phyloP scores from a whole-genome alignment of 2,329 filamentous ascomycete genomes.

The Acrocalymma vagum region DNA sequence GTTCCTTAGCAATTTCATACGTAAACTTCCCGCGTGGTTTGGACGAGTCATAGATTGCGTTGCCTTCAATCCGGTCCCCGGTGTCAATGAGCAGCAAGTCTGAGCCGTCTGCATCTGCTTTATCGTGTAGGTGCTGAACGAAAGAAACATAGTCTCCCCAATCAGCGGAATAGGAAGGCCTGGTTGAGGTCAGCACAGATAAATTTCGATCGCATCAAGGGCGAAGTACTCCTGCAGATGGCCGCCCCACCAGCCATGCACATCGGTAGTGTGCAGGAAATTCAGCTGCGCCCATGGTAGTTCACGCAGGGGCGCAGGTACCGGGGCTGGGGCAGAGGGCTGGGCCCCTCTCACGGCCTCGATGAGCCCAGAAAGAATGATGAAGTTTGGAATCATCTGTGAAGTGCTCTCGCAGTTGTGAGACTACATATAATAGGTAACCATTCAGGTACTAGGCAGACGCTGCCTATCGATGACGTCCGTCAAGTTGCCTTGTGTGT shows the following conservation, averaged over 20 bases:
- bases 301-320: slow-evolving; percentile 82
- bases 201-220: slow-evolving; percentile 10
- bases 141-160: slow-evolving; percentile 99
- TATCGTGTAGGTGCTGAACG: slow-evolving; percentile 79
- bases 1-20: slow-evolving; percentile 84
- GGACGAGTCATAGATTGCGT: slow-evolving; percentile 92
- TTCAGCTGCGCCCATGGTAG: slow-evolving; percentile 94
- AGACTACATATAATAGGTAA: slow-evolving; percentile 11
- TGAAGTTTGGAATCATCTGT: slow-evolving; percentile 8
- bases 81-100: slow-evolving; percentile 96
- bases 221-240: slow-evolving; percentile 82
- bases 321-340: slow-evolving; percentile 79
- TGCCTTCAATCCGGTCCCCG: slow-evolving; percentile 91
- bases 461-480: too few relatives aligned
- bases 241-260: slow-evolving; percentile 93
- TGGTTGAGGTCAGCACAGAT: slow-evolving; percentile 42
- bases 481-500: too few relatives aligned
- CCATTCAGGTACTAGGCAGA: slow-evolving; percentile 24
- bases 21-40: slow-evolving; percentile 87
- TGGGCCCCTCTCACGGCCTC: slow-evolving; percentile 67
- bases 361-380: slow-evolving; percentile 29
- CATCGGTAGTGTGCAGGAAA: slow-evolving; percentile 88
- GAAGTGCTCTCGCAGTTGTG: background rate
- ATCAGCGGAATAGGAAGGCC: slow-evolving; percentile 90
- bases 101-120: slow-evolving; percentile 78